These are phyloP conservation scores for Pseudonitzschia multistriata DNA, from an alignment of 108 stramenopile genomes.

Conservation along the genomic window DNA sequence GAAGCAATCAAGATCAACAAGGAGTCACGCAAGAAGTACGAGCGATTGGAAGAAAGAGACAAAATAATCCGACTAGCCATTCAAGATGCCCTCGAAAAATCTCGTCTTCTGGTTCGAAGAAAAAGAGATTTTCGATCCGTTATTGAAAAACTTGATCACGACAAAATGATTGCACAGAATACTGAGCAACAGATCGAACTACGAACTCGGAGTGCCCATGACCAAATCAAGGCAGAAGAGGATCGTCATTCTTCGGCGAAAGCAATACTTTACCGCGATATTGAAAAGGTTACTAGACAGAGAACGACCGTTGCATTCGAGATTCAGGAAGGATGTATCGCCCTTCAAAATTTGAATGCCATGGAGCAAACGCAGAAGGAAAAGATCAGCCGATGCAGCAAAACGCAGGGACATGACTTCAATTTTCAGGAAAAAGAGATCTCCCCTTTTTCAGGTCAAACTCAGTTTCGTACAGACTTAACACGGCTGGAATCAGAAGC, in stretches of 20 bases:
- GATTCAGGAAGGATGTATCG: background rate
- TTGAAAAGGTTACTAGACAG: background rate
- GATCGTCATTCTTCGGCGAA: background rate
- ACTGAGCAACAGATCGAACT: slow-evolving; percentile 27
- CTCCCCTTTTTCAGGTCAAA: background rate
- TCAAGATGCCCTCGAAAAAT: slow-evolving; percentile 34
- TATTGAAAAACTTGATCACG: slow-evolving; percentile 29
- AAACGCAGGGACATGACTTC: background rate
- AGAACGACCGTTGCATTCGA: background rate
- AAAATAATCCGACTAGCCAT: slow-evolving; percentile 42
- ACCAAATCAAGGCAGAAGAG: slow-evolving; percentile 23
- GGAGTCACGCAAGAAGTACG: slow-evolving; percentile 24
- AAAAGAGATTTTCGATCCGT: slow-evolving; percentile 38
- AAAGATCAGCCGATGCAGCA: background rate
- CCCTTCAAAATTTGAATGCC: background rate
- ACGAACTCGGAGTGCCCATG: slow-evolving; percentile 25
- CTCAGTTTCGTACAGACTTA: background rate
- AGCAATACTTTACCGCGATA: background rate
- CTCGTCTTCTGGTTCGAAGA: slow-evolving; percentile 36
- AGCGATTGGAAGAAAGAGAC: slow-evolving; percentile 41
- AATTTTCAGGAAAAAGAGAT: background rate
- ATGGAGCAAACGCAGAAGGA: background rate
- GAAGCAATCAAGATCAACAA: slow-evolving; percentile 35
- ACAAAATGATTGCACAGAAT: slow-evolving; percentile 44
- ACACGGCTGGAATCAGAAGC: background rate